Base-by-base conservation (phyloP, 148 eudicot species). In the Limonium bicolor region DNA sequence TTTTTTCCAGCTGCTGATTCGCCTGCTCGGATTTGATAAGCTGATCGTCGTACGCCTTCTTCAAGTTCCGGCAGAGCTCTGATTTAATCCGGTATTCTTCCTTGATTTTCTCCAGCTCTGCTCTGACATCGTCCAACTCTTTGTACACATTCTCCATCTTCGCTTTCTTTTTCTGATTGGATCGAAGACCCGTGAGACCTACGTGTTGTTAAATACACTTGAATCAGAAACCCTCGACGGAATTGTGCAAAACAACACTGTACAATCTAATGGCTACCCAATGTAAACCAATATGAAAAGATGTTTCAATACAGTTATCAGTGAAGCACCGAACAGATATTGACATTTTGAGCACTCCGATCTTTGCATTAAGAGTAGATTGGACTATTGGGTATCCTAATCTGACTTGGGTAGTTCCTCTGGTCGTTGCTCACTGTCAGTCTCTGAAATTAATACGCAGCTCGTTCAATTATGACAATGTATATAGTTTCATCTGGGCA, bases 41-140 rank as follows among this genome's bases (percentile, higher is more conserved):
- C 39, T 73, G 77, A 41, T 77, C 86, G 41, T 31, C 23, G 35
- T 71, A 63, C 27, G 77, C 75, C 62, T 48, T 80, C 59, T 46
- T 74, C 64, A 76, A 56, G 53, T 56, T 60, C 42, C 69, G 64
- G 10, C 52, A 56, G 46, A 77, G 53, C 55, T 77, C 75, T 5
- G 68, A 48, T 55, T 77, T 80, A 46, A 54, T 34, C 28, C 48
- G 49, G 22, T 52, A 55, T 34, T 80, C 90, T 46, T 63, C 65
- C 66, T 69, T 69, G 37, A 76, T 55, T 36, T 62, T 71, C 50
- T 51, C 65, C 27, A 68, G 33, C 58, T 79, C 88, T 2, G 54
- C 54, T 58, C 63, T 73, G 5, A 68, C 66, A 54, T 59, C 71
- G 36, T 66, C 75, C 53, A 80, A 45, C 65, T 73, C 80, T 17